A percentile compares a stretch with the other conserved stretches of the same genome.
phyloP scores from a whole-genome alignment of 1,139 yeast species.

The Pichia sp. region DNA sequence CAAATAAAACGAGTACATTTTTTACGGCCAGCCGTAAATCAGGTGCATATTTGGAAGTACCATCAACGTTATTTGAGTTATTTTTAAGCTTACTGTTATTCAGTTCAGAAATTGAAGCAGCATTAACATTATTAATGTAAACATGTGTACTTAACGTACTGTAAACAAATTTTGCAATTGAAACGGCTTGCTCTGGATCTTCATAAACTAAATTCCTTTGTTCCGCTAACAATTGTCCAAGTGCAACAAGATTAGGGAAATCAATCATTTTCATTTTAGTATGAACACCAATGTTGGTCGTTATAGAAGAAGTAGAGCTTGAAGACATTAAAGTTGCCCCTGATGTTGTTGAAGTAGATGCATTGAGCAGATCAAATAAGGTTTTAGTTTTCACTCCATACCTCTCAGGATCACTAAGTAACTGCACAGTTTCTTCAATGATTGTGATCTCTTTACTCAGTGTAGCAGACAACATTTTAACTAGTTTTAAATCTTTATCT shows the following conservation, averaged over 20 bases:
- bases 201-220: constrained; percentile 5
- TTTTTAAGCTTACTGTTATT: too few species aligned
- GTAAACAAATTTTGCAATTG: background rate
- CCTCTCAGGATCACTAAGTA: constrained; percentile 19
- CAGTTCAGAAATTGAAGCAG: constrained; percentile 8
- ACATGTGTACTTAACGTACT: constrained; percentile 21
- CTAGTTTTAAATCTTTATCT: background rate
- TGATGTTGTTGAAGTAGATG: constrained; percentile 14
- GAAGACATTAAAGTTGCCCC: too few species aligned
- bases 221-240: constrained; percentile 18
- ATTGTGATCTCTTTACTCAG: constrained; percentile 18
- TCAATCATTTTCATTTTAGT: constrained; percentile 17
- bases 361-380: constrained; percentile 16
- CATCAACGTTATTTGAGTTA: too few species aligned
- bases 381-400: constrained; percentile 15
- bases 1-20: constrained; percentile 22
- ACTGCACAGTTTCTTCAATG: constrained; percentile 20
- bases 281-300: too few species aligned
- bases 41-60: constrained; percentile 23
- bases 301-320: background rate
- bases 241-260: constrained; percentile 16
- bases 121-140: constrained; percentile 21
- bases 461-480: constrained; percentile 1
- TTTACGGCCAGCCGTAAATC: constrained; percentile 24
- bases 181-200: constrained; percentile 4